These are phyloP conservation scores for Phytophthora litchii DNA, from an alignment of 352 stramenopile species.

Conservation along the genomic window DNA sequence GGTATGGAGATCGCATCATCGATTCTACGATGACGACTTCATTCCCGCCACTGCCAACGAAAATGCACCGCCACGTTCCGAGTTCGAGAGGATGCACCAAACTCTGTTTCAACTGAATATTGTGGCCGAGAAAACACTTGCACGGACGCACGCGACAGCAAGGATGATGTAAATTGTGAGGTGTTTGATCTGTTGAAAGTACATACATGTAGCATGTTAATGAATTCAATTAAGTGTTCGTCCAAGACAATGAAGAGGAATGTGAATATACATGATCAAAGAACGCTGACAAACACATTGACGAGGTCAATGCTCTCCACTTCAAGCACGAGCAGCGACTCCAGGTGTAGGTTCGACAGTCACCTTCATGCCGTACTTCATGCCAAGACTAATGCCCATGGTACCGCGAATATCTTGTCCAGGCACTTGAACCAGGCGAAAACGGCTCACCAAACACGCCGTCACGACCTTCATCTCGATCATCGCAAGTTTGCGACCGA, in stretches of 20 bases:
- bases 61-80: slow-evolving; percentile 1
- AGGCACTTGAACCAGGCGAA: slow-evolving; percentile 47
- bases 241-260: neutral
- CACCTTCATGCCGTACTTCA: slow-evolving; percentile 50
- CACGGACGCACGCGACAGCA: slow-evolving; percentile 23
- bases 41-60: slow-evolving; percentile 6
- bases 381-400: slow-evolving; percentile 54
- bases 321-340: slow-evolving; percentile 23
- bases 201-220: neutral
- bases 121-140: slow-evolving; percentile 21
- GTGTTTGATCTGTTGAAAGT: neutral
- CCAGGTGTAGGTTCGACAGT: slow-evolving; percentile 21
- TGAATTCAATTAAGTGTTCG: slow-evolving; percentile 11
- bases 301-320: neutral
- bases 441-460: slow-evolving; percentile 55
- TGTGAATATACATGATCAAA: slow-evolving; percentile 5
- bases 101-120: slow-evolving; percentile 28
- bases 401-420: slow-evolving; percentile 48
- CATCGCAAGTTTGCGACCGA: slow-evolving; percentile 58
- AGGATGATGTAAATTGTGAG: neutral
- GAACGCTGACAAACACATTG: neutral
- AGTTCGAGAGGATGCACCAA: slow-evolving; percentile 22
- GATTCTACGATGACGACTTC: slow-evolving; percentile 24
- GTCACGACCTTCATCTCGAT: slow-evolving; percentile 81
- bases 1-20: slow-evolving; percentile 9